Evolutionary conservation across 2,329 filamentous ascomycete genomes (phyloP), one percentile per base, ranked within the genome.

Genomic region (Aspergillus aculeatus): DNA sequence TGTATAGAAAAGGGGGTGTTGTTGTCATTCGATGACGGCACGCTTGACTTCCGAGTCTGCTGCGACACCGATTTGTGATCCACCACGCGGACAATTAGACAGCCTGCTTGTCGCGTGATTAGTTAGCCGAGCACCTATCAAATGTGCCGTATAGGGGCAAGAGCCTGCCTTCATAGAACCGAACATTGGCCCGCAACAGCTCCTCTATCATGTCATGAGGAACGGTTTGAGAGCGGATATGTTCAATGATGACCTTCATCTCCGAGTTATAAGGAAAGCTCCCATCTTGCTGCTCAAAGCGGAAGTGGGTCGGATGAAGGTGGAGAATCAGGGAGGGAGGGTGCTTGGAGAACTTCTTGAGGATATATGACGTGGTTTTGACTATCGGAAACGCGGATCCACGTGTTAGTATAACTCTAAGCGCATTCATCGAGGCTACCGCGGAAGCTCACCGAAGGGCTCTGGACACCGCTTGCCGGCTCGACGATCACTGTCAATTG

Each of bases 271-370:
- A 98, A 5, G 86, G 84, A 69, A 96, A 97, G 72, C 90, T 94
- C 70, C 93, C 91, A 75, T 96, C 92, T 76, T 97, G 94, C 69
- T 92, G 87, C 68, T 98, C 94, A 77, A 99, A 96, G 59, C 90
- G 87, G 73, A 96, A 98, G 76, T 96, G 89, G 4, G 85, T 92
- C 10, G 87, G 83, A 72, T 97, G 88, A 32, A 99, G 81, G 73
- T 97, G 93, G 24, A 99, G 81, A 54, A 94, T 86, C 24, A 99
- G 81, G 4, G 94, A 98, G 0, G 95, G 93, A 9, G 88, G 86
- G 54, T 83, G 83, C 69, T 84, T 86, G 47, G 81, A 82, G 76
- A 89, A 92, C 77, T 93, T 96, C 68, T 85, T 87, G n/a, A 98
- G 81, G 51, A 98, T 92, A 69, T 95, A 91, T 14, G 84, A 78